phyloP scores from a whole-genome alignment of 2,329 filamentous ascomycete genomes.

The Nigrospora osmanthi region DNA sequence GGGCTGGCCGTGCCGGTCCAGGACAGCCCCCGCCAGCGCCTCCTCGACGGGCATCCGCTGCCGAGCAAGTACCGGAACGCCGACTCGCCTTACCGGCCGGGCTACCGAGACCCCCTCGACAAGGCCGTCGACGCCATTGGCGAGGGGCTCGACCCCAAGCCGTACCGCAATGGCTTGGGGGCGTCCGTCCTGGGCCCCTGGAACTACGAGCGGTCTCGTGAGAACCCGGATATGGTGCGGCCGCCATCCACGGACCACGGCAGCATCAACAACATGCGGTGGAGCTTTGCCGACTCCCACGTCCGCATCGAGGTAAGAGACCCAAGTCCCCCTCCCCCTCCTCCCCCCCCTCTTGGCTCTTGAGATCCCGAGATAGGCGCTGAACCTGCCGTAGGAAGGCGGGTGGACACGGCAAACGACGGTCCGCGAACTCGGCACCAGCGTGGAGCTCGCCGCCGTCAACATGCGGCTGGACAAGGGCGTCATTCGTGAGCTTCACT shows the following conservation, averaged over 20 bases:
- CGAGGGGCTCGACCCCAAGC: slow-evolving; percentile 54
- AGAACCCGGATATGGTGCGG: slow-evolving; percentile 64
- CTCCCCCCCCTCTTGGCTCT: no score
- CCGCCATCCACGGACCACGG: slow-evolving; percentile 69
- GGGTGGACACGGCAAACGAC: slow-evolving; percentile 74
- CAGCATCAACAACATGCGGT: slow-evolving; percentile 62
- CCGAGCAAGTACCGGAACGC: slow-evolving; percentile 30
- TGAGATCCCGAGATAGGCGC: no score
- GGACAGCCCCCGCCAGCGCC: slow-evolving; percentile 48
- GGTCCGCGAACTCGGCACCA: slow-evolving; percentile 54
- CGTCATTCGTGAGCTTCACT: slow-evolving; percentile 70
- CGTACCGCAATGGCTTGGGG: slow-evolving; percentile 56
- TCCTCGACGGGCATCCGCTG: slow-evolving; percentile 40
- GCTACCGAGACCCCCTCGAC: slow-evolving; percentile 53
- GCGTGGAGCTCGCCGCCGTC: slow-evolving; percentile 65
- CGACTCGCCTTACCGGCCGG: slow-evolving; percentile 50
- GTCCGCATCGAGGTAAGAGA: slow-evolving; percentile 51
- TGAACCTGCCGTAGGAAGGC: slow-evolving; percentile 44
- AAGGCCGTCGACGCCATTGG: slow-evolving; percentile 52
- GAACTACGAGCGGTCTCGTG: slow-evolving; percentile 58
- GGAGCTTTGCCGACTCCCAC: slow-evolving; percentile 61
- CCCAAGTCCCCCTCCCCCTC: no score
- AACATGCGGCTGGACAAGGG: slow-evolving; percentile 71
- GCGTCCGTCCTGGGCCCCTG: slow-evolving; percentile 62
- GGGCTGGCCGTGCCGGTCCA: slow-evolving; percentile 21